phyloP scores from a whole-genome alignment of 495 filamentous ascomycete genomes.

The Physcia stellaris region DNA sequence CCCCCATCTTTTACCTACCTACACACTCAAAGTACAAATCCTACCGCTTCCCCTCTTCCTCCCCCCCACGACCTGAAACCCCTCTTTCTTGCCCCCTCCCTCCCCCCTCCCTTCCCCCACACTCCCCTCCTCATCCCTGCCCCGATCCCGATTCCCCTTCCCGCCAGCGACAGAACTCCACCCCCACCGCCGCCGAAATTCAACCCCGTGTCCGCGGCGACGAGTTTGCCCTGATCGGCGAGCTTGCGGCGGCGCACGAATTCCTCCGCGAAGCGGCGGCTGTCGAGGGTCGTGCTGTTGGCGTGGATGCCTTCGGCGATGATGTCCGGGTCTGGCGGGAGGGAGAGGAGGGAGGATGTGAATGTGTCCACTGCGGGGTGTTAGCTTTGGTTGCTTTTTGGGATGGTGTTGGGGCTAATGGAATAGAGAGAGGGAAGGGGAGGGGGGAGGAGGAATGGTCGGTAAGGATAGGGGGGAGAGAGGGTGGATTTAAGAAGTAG shows the following conservation, averaged over 20 bases:
- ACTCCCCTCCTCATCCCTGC: slow-evolving; percentile 36
- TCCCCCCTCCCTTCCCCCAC: slow-evolving; percentile 39
- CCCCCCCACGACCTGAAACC: slow-evolving; percentile 78
- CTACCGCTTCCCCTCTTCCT: slow-evolving; percentile 97
- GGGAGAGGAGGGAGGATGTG: slow-evolving; percentile 53
- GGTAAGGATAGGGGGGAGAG: too few relatives aligned
- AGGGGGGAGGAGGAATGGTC: too few relatives aligned
- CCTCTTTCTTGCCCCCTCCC: too few relatives aligned
- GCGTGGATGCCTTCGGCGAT: slow-evolving; percentile 83
- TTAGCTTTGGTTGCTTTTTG: slow-evolving; percentile 17
- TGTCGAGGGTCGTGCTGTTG: slow-evolving; percentile 73
- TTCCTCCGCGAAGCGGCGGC: slow-evolving; percentile 84
- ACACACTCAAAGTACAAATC: too few relatives aligned
- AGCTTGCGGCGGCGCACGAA: slow-evolving; percentile 85
- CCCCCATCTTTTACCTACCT: slow-evolving; percentile 39
- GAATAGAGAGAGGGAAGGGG: too few relatives aligned
- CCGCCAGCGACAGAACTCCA: slow-evolving; percentile 97
- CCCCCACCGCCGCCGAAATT: slow-evolving; percentile 66
- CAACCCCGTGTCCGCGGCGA: slow-evolving; percentile 26
- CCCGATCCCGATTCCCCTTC: slow-evolving; percentile 49
- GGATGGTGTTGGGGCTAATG: background rate
- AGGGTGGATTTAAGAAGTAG: background rate
- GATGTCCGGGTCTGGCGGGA: slow-evolving; percentile 64
- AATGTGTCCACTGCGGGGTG: slow-evolving; percentile 59
- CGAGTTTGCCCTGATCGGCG: slow-evolving; percentile 74